Evolutionary conservation across 1,284 basidiomycete species (phyloP), one percentile per base, ranked within the genome.

Genomic region (Sanguinoderma infundibulare): DNA sequence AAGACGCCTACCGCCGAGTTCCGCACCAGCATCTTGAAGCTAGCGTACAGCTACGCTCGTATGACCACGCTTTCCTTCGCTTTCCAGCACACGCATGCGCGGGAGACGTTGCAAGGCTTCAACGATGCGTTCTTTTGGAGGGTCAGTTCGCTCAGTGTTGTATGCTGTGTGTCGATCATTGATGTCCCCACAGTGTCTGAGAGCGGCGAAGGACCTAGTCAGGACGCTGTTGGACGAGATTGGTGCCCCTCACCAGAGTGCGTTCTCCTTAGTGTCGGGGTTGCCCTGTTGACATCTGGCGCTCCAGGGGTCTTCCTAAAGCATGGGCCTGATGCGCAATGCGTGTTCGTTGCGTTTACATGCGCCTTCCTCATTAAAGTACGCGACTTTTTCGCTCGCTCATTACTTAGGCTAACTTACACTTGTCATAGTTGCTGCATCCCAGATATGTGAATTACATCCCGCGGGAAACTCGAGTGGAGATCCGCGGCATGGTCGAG

Each of bases 321-420:
- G 3, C 90, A 94, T 70, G 92, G 91, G 0, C 91, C 92, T 1
- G 92, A 94, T 70, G 87, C 90, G 1, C 91, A 95, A 67, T 90
- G 88, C 62, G 87, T 95, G 24, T 93, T 94, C 68, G 84, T 91
- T n/a, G 90, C 90, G 0, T 95, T 95, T 66, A 92, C 92, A 5
- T 87, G 89, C 20, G 87, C 91, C 1, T 93, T 93, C 76, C 77
- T 93, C 14, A 83, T 93, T 63, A 92, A 92, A 79, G 90, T 88
- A 68, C 39, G 76, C 2, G 2, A 17, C 6, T n/a, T 14, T 24
- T 24, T 2, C 14, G n/a, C 24, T 49, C 22, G 12, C 7, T n/a
- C 6, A 12, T 34, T 22, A n/a, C 5, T 17, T 42, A 15, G 15
- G 30, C 14, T 35, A 28, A 6, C 15, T 24, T 22, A 34, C 22